Conservation (phyloP, 345 rosid genomes). For the Anastatica hierochuntica region DNA sequence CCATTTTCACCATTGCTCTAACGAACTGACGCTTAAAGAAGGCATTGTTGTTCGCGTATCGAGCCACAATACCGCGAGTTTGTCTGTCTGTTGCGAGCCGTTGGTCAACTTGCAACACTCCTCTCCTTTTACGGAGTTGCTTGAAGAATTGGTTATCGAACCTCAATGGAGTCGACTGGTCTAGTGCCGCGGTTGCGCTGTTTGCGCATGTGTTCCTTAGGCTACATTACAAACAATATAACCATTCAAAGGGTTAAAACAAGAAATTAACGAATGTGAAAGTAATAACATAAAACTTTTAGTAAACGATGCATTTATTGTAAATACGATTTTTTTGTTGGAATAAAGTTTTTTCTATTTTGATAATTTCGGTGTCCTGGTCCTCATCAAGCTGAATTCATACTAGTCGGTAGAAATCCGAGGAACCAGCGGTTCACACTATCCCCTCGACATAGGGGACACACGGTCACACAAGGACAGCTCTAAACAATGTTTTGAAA, state of each 20-base stretch:
- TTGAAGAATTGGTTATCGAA: constrained; percentile 25
- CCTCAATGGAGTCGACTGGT: constrained; percentile 23
- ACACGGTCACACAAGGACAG: too few relatives aligned
- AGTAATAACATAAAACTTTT: neutral
- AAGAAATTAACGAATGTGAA: too few relatives aligned
- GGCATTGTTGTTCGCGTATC: constrained; percentile 19
- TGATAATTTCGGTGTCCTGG: too few relatives aligned
- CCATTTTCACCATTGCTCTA: constrained; percentile 68
- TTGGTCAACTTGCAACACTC: constrained; percentile 26
- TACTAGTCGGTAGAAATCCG: too few relatives aligned
- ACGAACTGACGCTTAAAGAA: constrained; percentile 35
- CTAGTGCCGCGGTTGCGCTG: constrained; percentile 15
- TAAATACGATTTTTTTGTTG: too few relatives aligned
- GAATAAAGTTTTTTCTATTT: too few relatives aligned
- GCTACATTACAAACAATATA: neutral
- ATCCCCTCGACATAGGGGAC: too few relatives aligned
- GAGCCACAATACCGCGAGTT: constrained; percentile 24
- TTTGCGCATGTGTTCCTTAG: constrained; percentile 22
- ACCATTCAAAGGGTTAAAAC: too few relatives aligned
- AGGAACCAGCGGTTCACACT: too few relatives aligned
- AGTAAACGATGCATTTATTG: too few relatives aligned
- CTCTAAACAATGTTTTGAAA: too few relatives aligned
- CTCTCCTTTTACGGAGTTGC: constrained; percentile 21
- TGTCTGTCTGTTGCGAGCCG: constrained; percentile 2
- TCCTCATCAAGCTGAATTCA: too few relatives aligned